Conservation (phyloP, 2,329 filamentous ascomycete genomes). For the Chrysoporthe deuterocubensis region DNA sequence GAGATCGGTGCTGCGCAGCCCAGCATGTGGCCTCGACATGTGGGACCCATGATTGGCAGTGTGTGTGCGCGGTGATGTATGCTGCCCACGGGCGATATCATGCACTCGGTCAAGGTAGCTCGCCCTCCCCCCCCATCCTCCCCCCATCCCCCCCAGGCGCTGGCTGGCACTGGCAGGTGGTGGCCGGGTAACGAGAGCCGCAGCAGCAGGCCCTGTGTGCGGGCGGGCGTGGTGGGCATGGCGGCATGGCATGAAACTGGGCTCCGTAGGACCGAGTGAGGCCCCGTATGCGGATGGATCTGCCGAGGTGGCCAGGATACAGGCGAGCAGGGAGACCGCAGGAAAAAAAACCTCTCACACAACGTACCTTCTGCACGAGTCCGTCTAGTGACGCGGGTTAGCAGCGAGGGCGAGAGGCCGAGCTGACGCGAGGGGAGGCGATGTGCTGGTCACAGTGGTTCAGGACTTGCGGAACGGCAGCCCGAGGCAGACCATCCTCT, state of each 20-base stretch:
- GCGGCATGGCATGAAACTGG: conserved; percentile 12
- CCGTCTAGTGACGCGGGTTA: neutral
- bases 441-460: neutral
- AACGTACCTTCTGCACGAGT: conserved; percentile 11
- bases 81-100: neutral
- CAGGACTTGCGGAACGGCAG: neutral
- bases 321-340: neutral
- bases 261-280: conserved; percentile 28
- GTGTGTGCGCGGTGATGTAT: neutral
- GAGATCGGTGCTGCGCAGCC: neutral
- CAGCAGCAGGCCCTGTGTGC: too few species aligned
- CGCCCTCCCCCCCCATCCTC: neutral
- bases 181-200: conserved; percentile 10
- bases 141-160: neutral
- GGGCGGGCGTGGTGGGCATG: too few species aligned
- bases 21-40: conserved; percentile 26
- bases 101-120: neutral
- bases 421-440: neutral
- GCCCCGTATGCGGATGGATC: conserved; percentile 15
- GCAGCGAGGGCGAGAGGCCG: neutral
- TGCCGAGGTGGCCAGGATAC: conserved; percentile 24
- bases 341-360: conserved; percentile 12
- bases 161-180: neutral
- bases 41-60: conserved; percentile 22
- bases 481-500: too few species aligned